Base-by-base conservation (phyloP, 1,284 basidiomycete species). In the Cronartium quercuum region DNA sequence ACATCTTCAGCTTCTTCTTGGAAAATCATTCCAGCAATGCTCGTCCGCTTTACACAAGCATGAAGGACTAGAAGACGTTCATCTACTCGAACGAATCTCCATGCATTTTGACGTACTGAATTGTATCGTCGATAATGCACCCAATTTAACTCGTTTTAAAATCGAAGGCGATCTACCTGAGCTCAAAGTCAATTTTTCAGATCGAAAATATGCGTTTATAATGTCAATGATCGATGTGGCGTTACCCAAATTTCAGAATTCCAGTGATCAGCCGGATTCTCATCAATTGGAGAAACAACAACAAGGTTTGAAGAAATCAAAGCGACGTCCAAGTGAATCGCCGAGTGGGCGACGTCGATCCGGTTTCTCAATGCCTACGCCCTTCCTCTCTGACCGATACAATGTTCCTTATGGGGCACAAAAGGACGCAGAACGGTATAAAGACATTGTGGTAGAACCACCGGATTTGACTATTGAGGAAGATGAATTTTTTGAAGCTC, bases 171-270 rank as follows among this genome's bases (percentile, higher is more conserved):
- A 90, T 77, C 84, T 99, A 71, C 95, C 96, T 0, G 88, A 87
- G 58, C 85, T 99, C 6, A 89, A 91, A 79, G 86, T 97, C 81
- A 98, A 99, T 83, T 86, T 98, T 77, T 98, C 96, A 6, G 96
- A 98, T 79, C 86, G 86, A 29, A 99, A 98, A 83, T 99, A 99
- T 84, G 92, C 95, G 83, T 88, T 90, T 2, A 83, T 98, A 60
- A 94, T 98, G 91, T 88, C 90, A 21, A 86, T 98, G 77, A 88
- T 98, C 79, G 94, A 98, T 79, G 90, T 94, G 12, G 88, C 90
- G 38, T 89, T 99, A 51, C 96, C 96, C 3, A 87, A 89, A 75
- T 90, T 98, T 79, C 90, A 86, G 66, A 86, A 88, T 60, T 86
- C 85, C 41, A 78, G 75, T 76, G 24, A 18, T 35, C 58, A 76